Base-by-base conservation (phyloP, 805 yeast species). In the Cyberlindnera veronae region DNA sequence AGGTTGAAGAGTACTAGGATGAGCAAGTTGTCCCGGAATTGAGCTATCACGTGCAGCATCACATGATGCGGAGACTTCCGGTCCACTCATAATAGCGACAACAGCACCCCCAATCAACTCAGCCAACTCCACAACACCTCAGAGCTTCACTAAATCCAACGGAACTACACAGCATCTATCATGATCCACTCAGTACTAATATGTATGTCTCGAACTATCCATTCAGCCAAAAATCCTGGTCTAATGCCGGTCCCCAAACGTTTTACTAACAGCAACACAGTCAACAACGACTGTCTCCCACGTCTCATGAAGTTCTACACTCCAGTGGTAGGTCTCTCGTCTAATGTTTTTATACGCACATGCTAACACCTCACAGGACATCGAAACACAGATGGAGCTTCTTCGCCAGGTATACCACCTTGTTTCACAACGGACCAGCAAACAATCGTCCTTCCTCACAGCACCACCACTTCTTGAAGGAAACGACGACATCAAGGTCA, bases 111-210 rank as follows among this genome's bases (percentile, higher is more conserved):
- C n/a, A n/a, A n/a, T n/a, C n/a, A n/a, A n/a, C n/a, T n/a, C n/a
- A n/a, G n/a, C n/a, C n/a, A n/a, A n/a, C n/a, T n/a, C n/a, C n/a
- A n/a, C n/a, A n/a, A n/a, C n/a, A n/a, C n/a, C n/a, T n/a, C n/a
- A n/a, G n/a, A n/a, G n/a, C n/a, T n/a, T n/a, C n/a, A n/a, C n/a
- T n/a, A n/a, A n/a, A n/a, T n/a, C n/a, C n/a, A n/a, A n/a, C n/a
- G n/a, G n/a, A n/a, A n/a, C n/a, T n/a, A n/a, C n/a, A n/a, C n/a
- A n/a, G n/a, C n/a, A n/a, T n/a, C n/a, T n/a, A n/a, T n/a, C n/a
- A 87, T 88, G 96, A 88, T 88, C 43, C 93, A 88, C 60, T 84
- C 95, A 5, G 93, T 86, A 17, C 66, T 87, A 36, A 85, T 86
- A 60, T 83, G 88, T 81, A 16, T 8, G 34, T 36, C 7, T 28